Conservation (phyloP, 768 basidiomycete species). For the Amanita molliuscula region DNA sequence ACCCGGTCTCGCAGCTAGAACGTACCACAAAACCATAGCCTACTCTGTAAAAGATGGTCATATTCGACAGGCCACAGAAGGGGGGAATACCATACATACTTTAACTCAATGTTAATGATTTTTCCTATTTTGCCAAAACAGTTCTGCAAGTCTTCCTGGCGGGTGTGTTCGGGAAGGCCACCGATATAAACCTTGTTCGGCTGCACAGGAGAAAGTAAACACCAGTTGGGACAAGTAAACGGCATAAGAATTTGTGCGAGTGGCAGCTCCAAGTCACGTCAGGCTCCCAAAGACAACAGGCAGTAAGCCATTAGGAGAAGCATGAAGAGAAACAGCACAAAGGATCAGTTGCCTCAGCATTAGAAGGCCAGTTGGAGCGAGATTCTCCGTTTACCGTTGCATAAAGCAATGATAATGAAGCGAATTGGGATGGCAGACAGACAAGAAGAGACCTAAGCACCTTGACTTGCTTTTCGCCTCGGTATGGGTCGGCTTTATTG, state of each 20-base stretch:
- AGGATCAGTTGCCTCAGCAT: constrained; percentile 26
- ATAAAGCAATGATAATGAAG: constrained; percentile 6
- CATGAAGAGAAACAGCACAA: constrained; percentile 25
- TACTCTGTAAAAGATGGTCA: constrained; percentile 32
- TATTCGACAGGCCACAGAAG: constrained; percentile 1
- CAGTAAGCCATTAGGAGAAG: constrained; percentile 24
- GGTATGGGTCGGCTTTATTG: constrained; percentile 34
- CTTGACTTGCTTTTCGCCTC: constrained; percentile 74
- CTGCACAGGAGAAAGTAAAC: constrained; percentile 69
- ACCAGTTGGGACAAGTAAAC: constrained; percentile 47
- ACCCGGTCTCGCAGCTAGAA: constrained; percentile 7
- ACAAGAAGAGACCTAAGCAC: constrained; percentile 67
- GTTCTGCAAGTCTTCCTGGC: constrained; percentile 73
- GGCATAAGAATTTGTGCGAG: constrained; percentile 34
- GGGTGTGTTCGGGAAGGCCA: constrained; percentile 79
- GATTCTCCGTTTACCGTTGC: constrained; percentile 6
- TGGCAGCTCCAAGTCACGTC: constrained; percentile 25
- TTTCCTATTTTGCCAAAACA: constrained; percentile 82
- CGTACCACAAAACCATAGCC: constrained; percentile 89
- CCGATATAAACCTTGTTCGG: constrained; percentile 92
- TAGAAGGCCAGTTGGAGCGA: constrained; percentile 25
- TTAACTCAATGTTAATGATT: constrained; percentile 71
- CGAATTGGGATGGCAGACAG: constrained; percentile 10
- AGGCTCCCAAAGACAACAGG: constrained; percentile 24
- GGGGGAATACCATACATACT: constrained; percentile 37